Base-by-base conservation (phyloP, 2,329 filamentous ascomycete genomes). In the Sclerotinia nivalis region DNA sequence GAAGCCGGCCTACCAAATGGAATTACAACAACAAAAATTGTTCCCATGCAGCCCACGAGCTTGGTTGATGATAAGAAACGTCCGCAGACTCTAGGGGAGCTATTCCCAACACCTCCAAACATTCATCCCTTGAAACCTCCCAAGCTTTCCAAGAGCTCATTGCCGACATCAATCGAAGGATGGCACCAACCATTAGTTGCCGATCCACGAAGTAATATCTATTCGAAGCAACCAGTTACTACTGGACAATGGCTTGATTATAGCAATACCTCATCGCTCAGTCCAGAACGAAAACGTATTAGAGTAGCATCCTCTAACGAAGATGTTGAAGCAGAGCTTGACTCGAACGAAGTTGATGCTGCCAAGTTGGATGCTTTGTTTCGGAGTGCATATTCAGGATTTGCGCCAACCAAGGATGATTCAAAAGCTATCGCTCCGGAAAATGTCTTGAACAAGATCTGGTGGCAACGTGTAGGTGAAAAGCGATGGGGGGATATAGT, bases 351-450 rank as follows among this genome's bases (percentile, higher is more conserved):
- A 73, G 77, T 87, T 1, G 84, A 91, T 76, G 83, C 87, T 74
- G 86, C 87, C 4, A 90, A 91, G 77, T 87, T 93, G 80, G 91
- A 94, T 74, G 85, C 89, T 0, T 81, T 94, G 13, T 95, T 94
- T 77, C 86, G 91, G 43, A 88, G 90, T 68, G 91, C 89, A 1
- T 95, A 93, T 78, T 93, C 91, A 0, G 91, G 90, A 76, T 95
- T 94, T 78, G 92, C 92, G 8, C 92, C 92, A 0, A 88, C 86
- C 66, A 89, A 87, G 74, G 92, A 95, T 78, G 89, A 94, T 76
- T 86, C 90, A 4, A 87, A 85, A 18, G 90, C 92, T 8, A 83
- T 93, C 70, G 83, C 93, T 4, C 87, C 92, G 0, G 88, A 89
- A 1, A 87, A 87, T 47, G 84, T 88, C 64, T 87, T 91, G 71